phyloP scores from a whole-genome alignment of 2,329 filamentous ascomycete genomes.

The Didymella keratinophila region DNA sequence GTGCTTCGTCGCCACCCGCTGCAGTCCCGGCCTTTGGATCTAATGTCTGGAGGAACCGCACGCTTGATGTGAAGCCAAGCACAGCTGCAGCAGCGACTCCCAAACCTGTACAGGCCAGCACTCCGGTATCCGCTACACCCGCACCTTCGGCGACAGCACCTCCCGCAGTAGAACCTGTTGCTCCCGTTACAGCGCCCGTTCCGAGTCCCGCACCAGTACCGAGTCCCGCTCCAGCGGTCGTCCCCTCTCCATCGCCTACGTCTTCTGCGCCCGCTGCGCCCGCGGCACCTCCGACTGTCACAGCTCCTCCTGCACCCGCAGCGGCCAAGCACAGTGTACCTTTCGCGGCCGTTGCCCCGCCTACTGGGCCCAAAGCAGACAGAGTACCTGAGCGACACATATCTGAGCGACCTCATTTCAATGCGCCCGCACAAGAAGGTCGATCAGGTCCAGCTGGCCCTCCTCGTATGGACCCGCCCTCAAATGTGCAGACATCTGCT shows the following conservation, averaged over 20 bases:
- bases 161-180: background rate
- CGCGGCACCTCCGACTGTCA: slow-evolving; percentile 31
- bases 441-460: slow-evolving; percentile 27
- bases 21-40: slow-evolving; percentile 65
- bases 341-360: slow-evolving; percentile 37
- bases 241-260: background rate
- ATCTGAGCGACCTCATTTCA: slow-evolving; percentile 36
- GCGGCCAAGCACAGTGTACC: slow-evolving; percentile 27
- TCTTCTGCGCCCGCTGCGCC: slow-evolving; percentile 18
- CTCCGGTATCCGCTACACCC: slow-evolving; percentile 26
- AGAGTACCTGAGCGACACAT: slow-evolving; percentile 40
- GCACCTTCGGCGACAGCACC: slow-evolving; percentile 34
- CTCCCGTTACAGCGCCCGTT: slow-evolving; percentile 38
- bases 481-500: slow-evolving; percentile 26
- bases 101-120: slow-evolving; percentile 35
- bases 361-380: slow-evolving; percentile 54
- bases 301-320: slow-evolving; percentile 32
- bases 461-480: slow-evolving; percentile 35
- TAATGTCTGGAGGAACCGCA: slow-evolving; percentile 54
- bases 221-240: background rate
- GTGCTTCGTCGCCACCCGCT: slow-evolving; percentile 61
- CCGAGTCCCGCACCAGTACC: slow-evolving; percentile 35
- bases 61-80: slow-evolving; percentile 45
- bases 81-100: slow-evolving; percentile 34
- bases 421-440: slow-evolving; percentile 32